Evolutionary conservation across 352 stramenopile genomes (phyloP), one percentile per base, ranked within the genome.

Genomic region (Phytophthora macrochlamydospora): DNA sequence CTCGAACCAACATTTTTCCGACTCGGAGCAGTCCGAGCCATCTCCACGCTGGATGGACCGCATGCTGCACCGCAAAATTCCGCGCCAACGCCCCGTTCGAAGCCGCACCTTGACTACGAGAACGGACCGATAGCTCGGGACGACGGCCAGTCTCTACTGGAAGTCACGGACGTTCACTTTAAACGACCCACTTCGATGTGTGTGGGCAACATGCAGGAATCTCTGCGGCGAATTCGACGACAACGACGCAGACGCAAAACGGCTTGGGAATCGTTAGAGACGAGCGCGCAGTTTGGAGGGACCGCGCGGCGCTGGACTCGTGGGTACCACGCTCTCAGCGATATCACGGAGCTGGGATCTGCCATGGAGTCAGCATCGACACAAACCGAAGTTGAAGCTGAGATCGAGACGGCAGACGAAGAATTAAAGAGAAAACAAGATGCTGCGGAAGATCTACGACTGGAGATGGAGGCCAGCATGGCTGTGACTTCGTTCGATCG

Each of bases 281-380:
- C 74, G 12, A 94, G 75, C 28, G 71, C 81, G 2, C 72, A 89
- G n/a, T 87, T 85, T 55, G 82, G 81, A 1, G 61, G 73, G 5
- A 83, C 76, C 2, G 83, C 83, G 30, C 74, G 72, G 32, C 78
- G 84, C 7, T 94, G 86, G 86, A 92, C 84, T 2, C 81, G 84
- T 6, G 76, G 73, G 4, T 94, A 90, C 52, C 79, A 86, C 30
- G 48, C 83, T 32, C 67, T 92, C 9, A 89, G 80, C 11, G 76
- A 71, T 5, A 91, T 92, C 35, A 74, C 78, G 7, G 85, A 93
- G 46, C 77, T 87, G 7, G 45, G 64, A 2, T 68, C 69, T 50
- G 44, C 51, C 29, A 33, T 62, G 33, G 65, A 74, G 51, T 24
- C 28, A 2, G 71, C 51, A 24, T 24, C 46, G 45, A 51, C 45